Percentiles rank a stretch among this genome's conserved stretches.
These are phyloP conservation scores for Haplosporangium gracile DNA, from an alignment of 192 early-diverging fungal genomes.

Conservation along the genomic window DNA sequence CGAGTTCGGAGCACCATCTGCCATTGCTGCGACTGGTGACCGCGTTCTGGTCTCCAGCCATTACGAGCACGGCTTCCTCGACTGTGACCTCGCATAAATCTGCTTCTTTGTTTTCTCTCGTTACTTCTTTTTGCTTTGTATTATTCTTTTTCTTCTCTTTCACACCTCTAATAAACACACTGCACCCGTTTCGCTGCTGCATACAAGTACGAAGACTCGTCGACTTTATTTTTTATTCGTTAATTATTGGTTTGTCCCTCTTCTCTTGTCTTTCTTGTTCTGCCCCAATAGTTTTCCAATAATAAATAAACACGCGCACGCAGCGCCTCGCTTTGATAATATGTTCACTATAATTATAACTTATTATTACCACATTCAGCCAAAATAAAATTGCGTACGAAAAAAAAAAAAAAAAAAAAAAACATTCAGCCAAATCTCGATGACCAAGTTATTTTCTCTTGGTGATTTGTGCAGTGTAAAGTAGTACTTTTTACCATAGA, in stretches of 20 bases:
- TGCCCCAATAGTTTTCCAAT: not conserved
- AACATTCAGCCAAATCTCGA: not conserved
- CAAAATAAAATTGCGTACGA: no score
- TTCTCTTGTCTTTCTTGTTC: not conserved
- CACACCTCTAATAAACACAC: not conserved
- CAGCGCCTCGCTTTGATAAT: not conserved
- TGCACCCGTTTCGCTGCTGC: not conserved
- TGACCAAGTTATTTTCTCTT: not conserved
- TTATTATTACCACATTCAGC: not conserved
- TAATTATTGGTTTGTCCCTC: not conserved
- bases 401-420: no score
- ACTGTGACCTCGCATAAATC: slow-evolving; percentile 23
- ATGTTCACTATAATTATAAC: not conserved
- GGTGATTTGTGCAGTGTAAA: not conserved
- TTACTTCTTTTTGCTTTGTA: not conserved
- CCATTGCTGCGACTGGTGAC: slow-evolving; percentile 25
- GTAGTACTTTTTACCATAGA: not conserved
- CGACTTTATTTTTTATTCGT: no score
- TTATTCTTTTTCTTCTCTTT: not conserved
- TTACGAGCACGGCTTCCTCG: slow-evolving; percentile 43
- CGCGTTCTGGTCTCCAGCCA: slow-evolving; percentile 43
- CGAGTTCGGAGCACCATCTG: slow-evolving; percentile 48
- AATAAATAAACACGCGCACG: no score
- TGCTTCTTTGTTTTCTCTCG: not conserved
- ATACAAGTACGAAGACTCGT: no score